Evolutionary conservation across 495 filamentous ascomycete genomes (phyloP), one percentile per base, ranked within the genome.

Genomic region (Xylaria flabelliformis): DNA sequence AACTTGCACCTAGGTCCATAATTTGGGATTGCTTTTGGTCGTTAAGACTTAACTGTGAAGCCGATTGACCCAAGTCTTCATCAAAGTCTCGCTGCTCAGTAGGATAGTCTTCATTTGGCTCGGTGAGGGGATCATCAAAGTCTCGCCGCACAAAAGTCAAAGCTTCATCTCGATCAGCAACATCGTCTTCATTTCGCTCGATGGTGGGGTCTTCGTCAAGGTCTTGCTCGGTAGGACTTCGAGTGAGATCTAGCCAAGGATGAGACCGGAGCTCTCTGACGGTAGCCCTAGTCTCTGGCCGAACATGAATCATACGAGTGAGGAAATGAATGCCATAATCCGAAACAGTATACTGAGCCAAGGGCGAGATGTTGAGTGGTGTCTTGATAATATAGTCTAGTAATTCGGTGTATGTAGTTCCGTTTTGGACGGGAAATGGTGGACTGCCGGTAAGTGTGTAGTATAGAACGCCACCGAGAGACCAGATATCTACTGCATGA

Each of bases 401-500:
- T 82, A 97, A 92, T 51, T 90, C 84, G 6, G 83, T 84, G 75
- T 87, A 84, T 51, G 80, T 83, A 26, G 82, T 82, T 24, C 84
- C 85, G 50, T 76, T 85, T 72, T 83, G 87, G 26, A 92, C 94
- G 4, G 90, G 89, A 77, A 91, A 98, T 7, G 97, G 94, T 15
- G 96, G 91, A 56, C 86, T 85, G 36, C 89, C 88, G 17, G 88
- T 93, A 24, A 98, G 83, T 26, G 94, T 81, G 73, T 91, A 93
- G 80, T 92, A 98, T 6, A 98, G 82, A 0, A 99, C 96, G 44
- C 93, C 95, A 42, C 92, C 97, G 53, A 97, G 87, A 15, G 95
- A 97, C 94, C 95, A 99, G 73, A 96, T 92, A 76, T 99, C 96
- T 26, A 98, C 93, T 4, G 93, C 92, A 64, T 97, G 91, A 74